These are phyloP conservation scores for Ganoderma leucocontextum DNA, from an alignment of 1,284 basidiomycete genomes.

Conservation along the genomic window DNA sequence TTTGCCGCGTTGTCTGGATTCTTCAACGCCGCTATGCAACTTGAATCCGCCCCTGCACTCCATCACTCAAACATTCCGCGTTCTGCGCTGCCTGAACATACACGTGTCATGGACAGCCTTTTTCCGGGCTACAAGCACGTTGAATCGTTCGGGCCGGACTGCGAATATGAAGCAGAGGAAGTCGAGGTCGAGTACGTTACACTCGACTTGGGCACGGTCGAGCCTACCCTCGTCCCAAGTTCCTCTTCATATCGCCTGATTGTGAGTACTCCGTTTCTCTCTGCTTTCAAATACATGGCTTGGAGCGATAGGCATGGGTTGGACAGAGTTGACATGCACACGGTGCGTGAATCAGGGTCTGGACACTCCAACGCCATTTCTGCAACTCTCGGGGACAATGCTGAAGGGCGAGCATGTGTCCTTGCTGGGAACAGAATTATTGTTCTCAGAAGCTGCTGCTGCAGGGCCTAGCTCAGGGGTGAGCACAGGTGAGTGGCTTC, in stretches of 20 bases:
- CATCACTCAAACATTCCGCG: too few species aligned
- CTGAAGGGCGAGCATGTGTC: constrained; percentile 72
- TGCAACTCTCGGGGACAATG: constrained; percentile 77
- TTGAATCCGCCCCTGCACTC: too few species aligned
- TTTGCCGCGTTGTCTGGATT: too few species aligned
- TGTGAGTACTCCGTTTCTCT: constrained; percentile 52
- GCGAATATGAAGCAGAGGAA: constrained; percentile 62
- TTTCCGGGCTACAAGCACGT: constrained; percentile 69
- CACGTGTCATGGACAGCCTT: constrained; percentile 26
- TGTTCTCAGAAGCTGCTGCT: constrained; percentile 67
- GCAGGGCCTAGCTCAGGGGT: not conserved
- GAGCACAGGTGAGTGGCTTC: constrained; percentile 46
- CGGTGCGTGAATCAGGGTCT: constrained; percentile 58
- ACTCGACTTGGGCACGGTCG: constrained; percentile 73
- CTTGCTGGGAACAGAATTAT: constrained; percentile 74
- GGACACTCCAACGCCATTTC: constrained; percentile 75
- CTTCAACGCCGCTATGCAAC: too few species aligned
- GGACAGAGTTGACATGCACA: constrained; percentile 14
- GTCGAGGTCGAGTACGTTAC: constrained; percentile 70
- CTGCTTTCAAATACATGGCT: not conserved
- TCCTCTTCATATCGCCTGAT: constrained; percentile 74
- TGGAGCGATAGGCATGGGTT: not conserved
- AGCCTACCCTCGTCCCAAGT: constrained; percentile 76
- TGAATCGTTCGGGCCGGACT: constrained; percentile 63
- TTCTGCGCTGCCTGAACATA: too few species aligned